phyloP scores from a whole-genome alignment of 2,329 filamentous ascomycete species.

The Scleromitrula shiraiana region DNA sequence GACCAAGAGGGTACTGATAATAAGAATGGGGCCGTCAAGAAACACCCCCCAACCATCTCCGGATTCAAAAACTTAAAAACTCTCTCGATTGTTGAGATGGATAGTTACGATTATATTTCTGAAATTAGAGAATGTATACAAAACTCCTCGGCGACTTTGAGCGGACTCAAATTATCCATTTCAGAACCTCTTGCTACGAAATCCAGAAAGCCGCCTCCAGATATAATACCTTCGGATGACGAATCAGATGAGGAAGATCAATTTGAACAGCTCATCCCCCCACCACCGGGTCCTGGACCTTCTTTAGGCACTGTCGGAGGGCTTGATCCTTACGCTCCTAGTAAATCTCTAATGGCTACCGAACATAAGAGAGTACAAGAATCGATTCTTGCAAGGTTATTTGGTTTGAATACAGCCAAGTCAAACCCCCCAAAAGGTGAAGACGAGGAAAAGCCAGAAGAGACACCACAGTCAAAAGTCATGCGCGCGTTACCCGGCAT shows the following conservation, averaged over 20 bases:
- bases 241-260: conserved; percentile 50
- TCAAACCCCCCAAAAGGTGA: not conserved
- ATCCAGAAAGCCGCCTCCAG: conserved; percentile 37
- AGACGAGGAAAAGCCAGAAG: conserved; percentile 10
- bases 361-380: conserved; percentile 50
- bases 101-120: conserved; percentile 45
- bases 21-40: conserved; percentile 1
- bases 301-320: conserved; percentile 3
- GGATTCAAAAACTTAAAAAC: conserved; percentile 48
- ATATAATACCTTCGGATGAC: conserved; percentile 37
- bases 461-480: conserved; percentile 19
- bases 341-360: conserved; percentile 40
- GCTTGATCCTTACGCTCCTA: conserved; percentile 36
- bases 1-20: conserved; percentile 11
- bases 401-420: conserved; percentile 37
- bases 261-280: conserved; percentile 36
- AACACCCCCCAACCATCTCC: conserved; percentile 42
- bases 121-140: conserved; percentile 49
- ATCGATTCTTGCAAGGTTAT: conserved; percentile 42
- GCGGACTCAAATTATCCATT: conserved; percentile 49
- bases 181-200: conserved; percentile 43
- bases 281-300: conserved; percentile 25
- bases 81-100: conserved; percentile 52
- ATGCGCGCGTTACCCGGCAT: conserved; percentile 35
- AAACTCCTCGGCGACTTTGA: conserved; percentile 47